Conservation (phyloP, 768 basidiomycete genomes). For the Suillus luteus region DNA sequence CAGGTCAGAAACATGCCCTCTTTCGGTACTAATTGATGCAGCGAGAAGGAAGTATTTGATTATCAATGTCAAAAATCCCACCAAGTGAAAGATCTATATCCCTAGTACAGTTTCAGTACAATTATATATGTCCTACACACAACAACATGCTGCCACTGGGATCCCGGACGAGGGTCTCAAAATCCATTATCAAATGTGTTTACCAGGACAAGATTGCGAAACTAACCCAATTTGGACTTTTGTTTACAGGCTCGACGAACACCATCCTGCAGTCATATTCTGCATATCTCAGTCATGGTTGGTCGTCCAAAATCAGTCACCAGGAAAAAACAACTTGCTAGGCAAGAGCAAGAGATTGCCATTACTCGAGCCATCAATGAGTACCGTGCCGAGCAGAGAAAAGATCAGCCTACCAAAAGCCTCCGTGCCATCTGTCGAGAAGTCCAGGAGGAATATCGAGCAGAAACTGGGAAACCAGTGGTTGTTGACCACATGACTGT, state of each 20-base stretch:
- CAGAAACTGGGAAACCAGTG: too few relatives aligned
- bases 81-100: background rate
- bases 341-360: constrained; percentile 3
- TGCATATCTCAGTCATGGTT: background rate
- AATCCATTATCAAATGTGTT: background rate
- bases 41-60: background rate
- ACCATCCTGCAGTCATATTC: background rate
- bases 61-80: background rate
- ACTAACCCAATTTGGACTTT: constrained; percentile 1
- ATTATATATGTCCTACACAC: background rate
- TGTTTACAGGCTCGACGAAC: background rate
- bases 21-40: background rate
- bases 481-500: too few relatives aligned
- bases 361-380: background rate
- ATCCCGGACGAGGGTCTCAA: background rate
- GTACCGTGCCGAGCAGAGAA: too few relatives aligned
- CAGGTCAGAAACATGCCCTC: background rate
- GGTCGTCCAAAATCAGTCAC: background rate
- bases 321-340: constrained; percentile 2
- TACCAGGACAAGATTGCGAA: background rate
- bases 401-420: too few relatives aligned
- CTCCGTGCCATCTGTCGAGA: too few relatives aligned
- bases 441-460: too few relatives aligned
- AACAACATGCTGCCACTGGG: background rate
- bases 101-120: background rate